Percentiles rank a stretch among this genome's conserved stretches.
Evolutionary conservation across 345 rosid species (phyloP).

Genomic region (Salix exigua): DNA sequence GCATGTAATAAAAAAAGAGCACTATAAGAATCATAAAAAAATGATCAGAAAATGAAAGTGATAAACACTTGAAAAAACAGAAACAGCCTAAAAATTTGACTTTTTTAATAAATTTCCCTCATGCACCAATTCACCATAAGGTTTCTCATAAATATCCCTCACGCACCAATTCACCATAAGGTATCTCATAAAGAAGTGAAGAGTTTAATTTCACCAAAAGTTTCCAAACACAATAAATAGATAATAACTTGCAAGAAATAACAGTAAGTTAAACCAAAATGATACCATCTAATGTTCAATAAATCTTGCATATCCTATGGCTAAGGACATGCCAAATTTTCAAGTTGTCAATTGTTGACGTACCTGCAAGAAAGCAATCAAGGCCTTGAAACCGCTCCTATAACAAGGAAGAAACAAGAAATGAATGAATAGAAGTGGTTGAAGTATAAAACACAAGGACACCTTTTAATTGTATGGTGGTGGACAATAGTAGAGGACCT

Average conservation of each 20-base stretch:
- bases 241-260: neutral
- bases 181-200: neutral
- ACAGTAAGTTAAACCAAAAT: neutral
- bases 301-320: neutral
- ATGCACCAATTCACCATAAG: neutral
- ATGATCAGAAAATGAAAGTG: neutral
- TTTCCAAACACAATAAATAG: neutral
- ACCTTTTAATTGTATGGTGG: neutral
- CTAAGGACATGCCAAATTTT: constrained; percentile 2
- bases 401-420: constrained; percentile 3
- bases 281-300: neutral
- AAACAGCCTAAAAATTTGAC: neutral
- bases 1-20: neutral
- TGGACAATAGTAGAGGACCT: constrained; percentile 7
- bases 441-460: neutral
- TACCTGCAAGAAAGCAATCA: constrained; percentile 97
- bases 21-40: neutral
- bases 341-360: neutral
- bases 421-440: neutral
- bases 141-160: neutral
- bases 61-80: neutral
- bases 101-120: neutral
- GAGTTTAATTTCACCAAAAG: neutral
- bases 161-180: neutral
- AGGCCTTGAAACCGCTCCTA: constrained; percentile 84